These are phyloP conservation scores for Blastocystis sp. DNA, from an alignment of 352 stramenopile species.

Conservation along the genomic window DNA sequence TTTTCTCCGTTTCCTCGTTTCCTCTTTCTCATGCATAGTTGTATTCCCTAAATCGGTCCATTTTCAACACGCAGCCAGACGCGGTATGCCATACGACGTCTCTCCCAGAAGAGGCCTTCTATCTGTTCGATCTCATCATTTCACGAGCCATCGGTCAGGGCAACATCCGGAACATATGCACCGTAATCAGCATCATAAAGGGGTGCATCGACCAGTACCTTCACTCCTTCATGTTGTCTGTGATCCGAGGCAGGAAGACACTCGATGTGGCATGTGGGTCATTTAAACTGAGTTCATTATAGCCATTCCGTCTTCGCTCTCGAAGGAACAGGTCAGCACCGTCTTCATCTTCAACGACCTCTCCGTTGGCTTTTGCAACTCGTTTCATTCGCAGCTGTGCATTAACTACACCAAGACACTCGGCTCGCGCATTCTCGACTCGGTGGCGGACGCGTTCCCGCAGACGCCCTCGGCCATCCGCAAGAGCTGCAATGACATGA, in stretches of 20 bases:
- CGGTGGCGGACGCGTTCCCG: conserved; percentile 8
- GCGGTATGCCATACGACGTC: not conserved
- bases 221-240: conserved; percentile 4
- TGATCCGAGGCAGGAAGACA: conserved; percentile 9
- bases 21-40: not conserved
- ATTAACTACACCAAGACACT: conserved; percentile 34
- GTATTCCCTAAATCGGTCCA: conserved; percentile 52
- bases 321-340: not conserved
- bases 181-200: conserved; percentile 50
- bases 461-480: not conserved
- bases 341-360: conserved; percentile 38
- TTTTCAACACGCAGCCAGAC: conserved; percentile 21
- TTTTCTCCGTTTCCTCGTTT: not conserved
- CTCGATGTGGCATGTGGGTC: not conserved
- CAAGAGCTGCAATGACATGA: conserved; percentile 1
- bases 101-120: conserved; percentile 41
- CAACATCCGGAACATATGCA: conserved; percentile 44
- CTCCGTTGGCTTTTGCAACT: not conserved
- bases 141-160: conserved; percentile 34
- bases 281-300: not conserved
- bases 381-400: not conserved
- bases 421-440: not conserved
- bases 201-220: conserved; percentile 56
- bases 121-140: conserved; percentile 43
- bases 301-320: not conserved